Evolutionary conservation across 176 grass and related monocot genomes (phyloP).

Genomic region (Cocos nucifera): DNA sequence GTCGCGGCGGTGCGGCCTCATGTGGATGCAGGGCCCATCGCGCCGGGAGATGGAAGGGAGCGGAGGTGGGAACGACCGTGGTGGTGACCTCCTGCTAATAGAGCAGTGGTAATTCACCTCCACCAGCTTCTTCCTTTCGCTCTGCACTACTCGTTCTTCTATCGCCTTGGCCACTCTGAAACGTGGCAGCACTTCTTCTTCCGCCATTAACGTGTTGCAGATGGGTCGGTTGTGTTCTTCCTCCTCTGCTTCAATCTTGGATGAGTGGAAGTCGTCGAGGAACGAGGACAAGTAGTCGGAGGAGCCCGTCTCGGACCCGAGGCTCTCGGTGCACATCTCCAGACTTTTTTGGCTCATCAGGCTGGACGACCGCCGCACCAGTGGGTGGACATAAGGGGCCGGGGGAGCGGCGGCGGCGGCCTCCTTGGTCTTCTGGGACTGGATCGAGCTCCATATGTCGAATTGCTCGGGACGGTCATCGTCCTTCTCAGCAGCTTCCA

Average conservation of each 20-base stretch:
- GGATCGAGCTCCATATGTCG: constrained; percentile 67
- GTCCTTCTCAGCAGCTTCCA: neutral
- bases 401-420: constrained; percentile 3
- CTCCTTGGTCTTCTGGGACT: constrained; percentile 19
- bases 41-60: constrained; percentile 70
- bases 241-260: neutral
- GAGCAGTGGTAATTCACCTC: constrained; percentile 79
- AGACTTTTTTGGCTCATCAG: constrained; percentile 88
- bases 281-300: constrained; percentile 28
- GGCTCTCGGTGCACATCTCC: constrained; percentile 94
- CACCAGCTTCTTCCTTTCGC: constrained; percentile 16
- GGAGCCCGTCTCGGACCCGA: constrained; percentile 84
- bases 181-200: no score
- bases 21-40: constrained; percentile 62
- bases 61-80: constrained; percentile 52
- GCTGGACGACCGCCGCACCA: constrained; percentile 46
- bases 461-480: constrained; percentile 20
- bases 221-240: no score
- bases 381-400: constrained; percentile 52
- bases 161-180: no score
- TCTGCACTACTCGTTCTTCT: no score
- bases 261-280: constrained; percentile 21
- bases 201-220: no score
- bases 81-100: constrained; percentile 21
- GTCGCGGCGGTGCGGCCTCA: constrained; percentile 53